A percentile compares a stretch with the other conserved stretches of the same genome.
Conservation (phyloP, 495 filamentous ascomycete species). For the Xylaria scruposa region DNA sequence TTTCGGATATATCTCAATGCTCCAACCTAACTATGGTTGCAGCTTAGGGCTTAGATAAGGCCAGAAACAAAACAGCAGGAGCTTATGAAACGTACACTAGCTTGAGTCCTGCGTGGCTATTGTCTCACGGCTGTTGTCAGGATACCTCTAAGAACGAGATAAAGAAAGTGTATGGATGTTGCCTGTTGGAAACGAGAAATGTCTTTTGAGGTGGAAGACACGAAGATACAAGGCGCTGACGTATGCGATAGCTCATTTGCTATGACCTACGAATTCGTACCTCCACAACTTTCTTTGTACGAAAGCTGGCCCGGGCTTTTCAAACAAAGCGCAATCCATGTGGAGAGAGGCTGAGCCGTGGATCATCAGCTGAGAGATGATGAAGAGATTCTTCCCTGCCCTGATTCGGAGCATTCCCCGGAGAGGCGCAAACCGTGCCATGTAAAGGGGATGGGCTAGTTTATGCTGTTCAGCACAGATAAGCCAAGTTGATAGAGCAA, state of each 20-base stretch:
- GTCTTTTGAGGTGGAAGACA: slow-evolving; percentile 14
- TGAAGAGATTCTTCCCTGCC: slow-evolving; percentile 2
- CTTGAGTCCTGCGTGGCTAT: neutral
- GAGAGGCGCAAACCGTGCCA: neutral
- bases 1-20: slow-evolving; percentile 4
- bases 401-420: neutral
- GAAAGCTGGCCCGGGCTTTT: neutral
- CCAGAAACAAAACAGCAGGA: neutral
- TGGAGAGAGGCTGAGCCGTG: slow-evolving; percentile 21
- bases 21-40: neutral
- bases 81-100: neutral
- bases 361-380: slow-evolving; percentile 28
- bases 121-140: neutral
- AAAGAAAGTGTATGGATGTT: neutral
- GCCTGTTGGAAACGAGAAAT: neutral
- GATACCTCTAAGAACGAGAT: neutral
- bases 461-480: neutral
- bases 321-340: neutral
- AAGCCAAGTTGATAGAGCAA: neutral
- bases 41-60: slow-evolving; percentile 11
- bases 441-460: slow-evolving; percentile 1
- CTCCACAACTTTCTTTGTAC: neutral
- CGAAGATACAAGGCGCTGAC: neutral
- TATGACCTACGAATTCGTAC: neutral
- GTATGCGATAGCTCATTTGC: slow-evolving; percentile 25